Evolutionary conservation across 2,329 filamentous ascomycete genomes (phyloP).

Genomic region (Cercospora sojina): DNA sequence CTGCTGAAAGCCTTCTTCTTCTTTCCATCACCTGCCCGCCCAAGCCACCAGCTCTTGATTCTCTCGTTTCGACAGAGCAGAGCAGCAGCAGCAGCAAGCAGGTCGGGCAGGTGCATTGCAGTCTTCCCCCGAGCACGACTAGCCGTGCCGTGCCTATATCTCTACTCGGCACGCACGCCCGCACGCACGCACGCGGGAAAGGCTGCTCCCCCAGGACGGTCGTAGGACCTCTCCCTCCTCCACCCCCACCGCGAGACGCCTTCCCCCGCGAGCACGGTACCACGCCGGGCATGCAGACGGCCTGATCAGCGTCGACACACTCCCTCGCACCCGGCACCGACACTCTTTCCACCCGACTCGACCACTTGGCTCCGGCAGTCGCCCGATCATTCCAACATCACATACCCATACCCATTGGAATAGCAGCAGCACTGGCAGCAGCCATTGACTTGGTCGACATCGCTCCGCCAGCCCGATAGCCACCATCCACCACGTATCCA

Average conservation of each 20-base stretch:
- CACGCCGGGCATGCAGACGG: constrained; percentile 10
- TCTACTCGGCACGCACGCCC: neutral
- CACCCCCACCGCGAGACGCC: neutral
- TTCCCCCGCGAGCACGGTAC: neutral
- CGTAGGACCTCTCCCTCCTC: neutral
- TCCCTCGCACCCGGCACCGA: constrained; percentile 12
- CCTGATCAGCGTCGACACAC: constrained; percentile 4
- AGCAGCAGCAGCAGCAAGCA: constrained; percentile 2
- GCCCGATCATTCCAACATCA: constrained; percentile 6
- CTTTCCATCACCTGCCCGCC: neutral
- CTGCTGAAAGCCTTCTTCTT: constrained; percentile 8
- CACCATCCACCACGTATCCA: constrained; percentile 2
- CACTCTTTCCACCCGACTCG: constrained; percentile 3
- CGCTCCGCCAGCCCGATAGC: constrained; percentile 12
- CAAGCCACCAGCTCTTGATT: neutral
- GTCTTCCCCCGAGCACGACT: neutral
- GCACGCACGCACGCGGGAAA: constrained; percentile 3
- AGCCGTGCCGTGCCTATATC: neutral
- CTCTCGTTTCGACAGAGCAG: neutral
- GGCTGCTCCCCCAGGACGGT: neutral
- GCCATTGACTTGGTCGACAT: constrained; percentile 14
- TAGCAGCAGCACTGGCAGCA: constrained; percentile 11
- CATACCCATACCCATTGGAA: constrained; percentile 5
- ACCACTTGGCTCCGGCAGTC: constrained; percentile 7
- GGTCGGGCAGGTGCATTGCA: constrained; percentile 3